Base-by-base conservation (phyloP, 805 yeast genomes). In the Sporopachydermia quercuum region DNA sequence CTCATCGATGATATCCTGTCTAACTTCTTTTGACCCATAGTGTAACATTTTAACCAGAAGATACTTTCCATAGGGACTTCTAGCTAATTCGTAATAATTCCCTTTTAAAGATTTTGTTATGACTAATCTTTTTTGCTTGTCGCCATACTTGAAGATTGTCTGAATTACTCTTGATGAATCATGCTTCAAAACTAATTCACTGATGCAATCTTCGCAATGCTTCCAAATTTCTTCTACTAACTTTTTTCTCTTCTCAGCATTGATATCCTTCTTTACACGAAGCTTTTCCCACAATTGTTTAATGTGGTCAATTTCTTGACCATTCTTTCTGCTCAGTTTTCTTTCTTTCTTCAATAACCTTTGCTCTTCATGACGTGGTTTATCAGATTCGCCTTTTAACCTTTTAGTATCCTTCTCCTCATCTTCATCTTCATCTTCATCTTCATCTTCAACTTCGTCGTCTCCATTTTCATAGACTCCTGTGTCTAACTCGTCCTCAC, bases 151-250 rank as follows among this genome's bases (percentile, higher is more conserved):
- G 45, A 89, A 78, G 48, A 89, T 70, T 1, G 96, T 86, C 62
- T 89, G 98, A 35, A 89, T 93, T 41, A 89, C 89, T 63, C 98
- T 74, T 16, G 96, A 84, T 5, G 96, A 89, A 66, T 89, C 97
- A 56, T 89, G 98, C 65, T 91, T 86, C 63, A 89, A 59, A 23
- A 89, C 96, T 48, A 89, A 69, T 51, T 89, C 96, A 45, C 73
- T 72, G 42, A 86, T 70, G 39, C 77, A 75, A 51, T 79, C 85
- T 51, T 80, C 74, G 39, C 93, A 66, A 44, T 84, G 68, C 16
- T 70, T 77, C 95, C 96, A 87, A 36, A 83, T 76, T 60, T 87
- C 89, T 50, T 79, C 70, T 49, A 87, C 75, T 39, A 86, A 65
- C 58, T 79, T 78, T 46, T 78, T 79, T 57, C 96, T 75, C 13